Evolutionary conservation across 768 basidiomycete genomes (phyloP).

Genomic region (Trametes maxima): DNA sequence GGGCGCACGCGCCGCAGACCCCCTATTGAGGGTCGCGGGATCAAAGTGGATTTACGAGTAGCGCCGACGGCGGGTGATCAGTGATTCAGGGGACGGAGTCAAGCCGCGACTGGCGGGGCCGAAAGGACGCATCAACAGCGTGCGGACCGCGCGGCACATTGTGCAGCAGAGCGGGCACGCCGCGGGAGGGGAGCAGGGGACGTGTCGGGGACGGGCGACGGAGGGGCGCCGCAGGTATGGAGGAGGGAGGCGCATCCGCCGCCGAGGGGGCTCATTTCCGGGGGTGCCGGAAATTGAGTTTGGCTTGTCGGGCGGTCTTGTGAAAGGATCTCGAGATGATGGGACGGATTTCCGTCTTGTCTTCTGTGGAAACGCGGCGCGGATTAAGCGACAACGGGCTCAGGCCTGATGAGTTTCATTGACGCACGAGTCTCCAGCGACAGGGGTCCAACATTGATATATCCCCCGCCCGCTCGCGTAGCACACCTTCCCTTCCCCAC

Average conservation of each 20-base stretch:
- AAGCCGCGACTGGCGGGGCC: too few species aligned
- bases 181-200: neutral
- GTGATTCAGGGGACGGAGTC: neutral
- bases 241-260: neutral
- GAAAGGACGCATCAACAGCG: too few species aligned
- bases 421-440: conserved; percentile 2
- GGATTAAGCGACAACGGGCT: conserved; percentile 2
- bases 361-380: conserved; percentile 5
- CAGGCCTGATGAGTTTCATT: neutral
- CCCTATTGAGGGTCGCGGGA: conserved; percentile 4
- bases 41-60: neutral
- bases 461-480: conserved; percentile 1
- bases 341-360: conserved; percentile 5
- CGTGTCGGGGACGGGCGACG: neutral
- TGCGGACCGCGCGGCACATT: too few species aligned
- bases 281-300: neutral
- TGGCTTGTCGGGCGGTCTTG: neutral
- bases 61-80: neutral
- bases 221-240: conserved; percentile 2
- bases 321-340: neutral
- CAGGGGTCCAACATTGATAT: conserved; percentile 8
- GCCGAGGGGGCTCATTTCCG: neutral
- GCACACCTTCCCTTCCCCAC: neutral
- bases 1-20: neutral
- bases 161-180: too few species aligned